Conservation (phyloP, 306 rosid genomes). For the Sesbania bispinosa region DNA sequence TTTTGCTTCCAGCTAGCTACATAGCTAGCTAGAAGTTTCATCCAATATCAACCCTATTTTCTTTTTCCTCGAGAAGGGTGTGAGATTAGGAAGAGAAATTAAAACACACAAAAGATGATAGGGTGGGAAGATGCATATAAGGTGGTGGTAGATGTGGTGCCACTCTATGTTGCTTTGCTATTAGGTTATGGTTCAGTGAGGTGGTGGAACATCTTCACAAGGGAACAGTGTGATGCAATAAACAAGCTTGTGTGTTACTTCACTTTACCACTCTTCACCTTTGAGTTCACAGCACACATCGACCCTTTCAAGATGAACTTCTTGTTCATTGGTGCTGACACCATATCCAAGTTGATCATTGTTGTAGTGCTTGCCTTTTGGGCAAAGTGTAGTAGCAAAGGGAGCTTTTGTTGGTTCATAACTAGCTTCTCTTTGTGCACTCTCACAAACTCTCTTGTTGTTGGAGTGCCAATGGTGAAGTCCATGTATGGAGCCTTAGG, state of each 20-base stretch:
- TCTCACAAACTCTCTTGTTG: conserved; percentile 75
- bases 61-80: not conserved
- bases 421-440: conserved; percentile 79
- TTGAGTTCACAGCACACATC: conserved; percentile 70
- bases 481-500: conserved; percentile 78
- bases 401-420: conserved; percentile 73
- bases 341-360: conserved; percentile 66
- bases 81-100: not conserved
- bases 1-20: not conserved
- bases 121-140: conserved; percentile 84
- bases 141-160: conserved; percentile 73
- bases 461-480: conserved; percentile 69
- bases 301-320: conserved; percentile 82
- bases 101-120: conserved; percentile 43
- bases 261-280: conserved; percentile 84
- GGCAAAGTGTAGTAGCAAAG: conserved; percentile 70
- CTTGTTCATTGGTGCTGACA: conserved; percentile 62
- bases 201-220: conserved; percentile 84
- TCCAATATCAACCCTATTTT: not conserved
- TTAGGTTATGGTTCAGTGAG: conserved; percentile 82
- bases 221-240: conserved; percentile 81
- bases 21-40: not conserved
- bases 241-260: conserved; percentile 82
- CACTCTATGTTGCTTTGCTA: conserved; percentile 72
- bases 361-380: conserved; percentile 55